These are phyloP conservation scores for Neurospora sp. DNA, from an alignment of 495 filamentous ascomycete genomes.

Conservation along the genomic window DNA sequence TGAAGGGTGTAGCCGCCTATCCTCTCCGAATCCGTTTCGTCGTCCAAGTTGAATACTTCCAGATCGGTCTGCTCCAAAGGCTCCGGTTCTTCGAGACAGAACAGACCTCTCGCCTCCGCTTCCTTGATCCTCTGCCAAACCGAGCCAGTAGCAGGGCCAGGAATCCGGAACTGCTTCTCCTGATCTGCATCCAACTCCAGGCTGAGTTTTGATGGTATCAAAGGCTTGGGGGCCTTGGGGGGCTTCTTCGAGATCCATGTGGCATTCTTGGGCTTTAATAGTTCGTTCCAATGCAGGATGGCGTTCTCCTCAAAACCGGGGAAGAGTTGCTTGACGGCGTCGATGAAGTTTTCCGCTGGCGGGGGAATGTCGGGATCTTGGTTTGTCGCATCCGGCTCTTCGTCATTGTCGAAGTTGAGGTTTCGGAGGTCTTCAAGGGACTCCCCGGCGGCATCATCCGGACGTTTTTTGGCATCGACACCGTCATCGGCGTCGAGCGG, in stretches of 20 bases:
- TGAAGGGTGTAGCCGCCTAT: slow-evolving; percentile 60
- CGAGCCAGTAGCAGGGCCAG: slow-evolving; percentile 33
- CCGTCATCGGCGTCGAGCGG: slow-evolving; percentile 20
- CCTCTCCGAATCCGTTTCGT: slow-evolving; percentile 50
- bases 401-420: slow-evolving; percentile 37
- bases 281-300: slow-evolving; percentile 56
- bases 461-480: slow-evolving; percentile 19
- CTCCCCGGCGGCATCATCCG: slow-evolving; percentile 7
- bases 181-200: slow-evolving; percentile 75
- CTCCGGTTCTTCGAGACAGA: slow-evolving; percentile 44
- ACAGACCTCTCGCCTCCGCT: slow-evolving; percentile 44
- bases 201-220: slow-evolving; percentile 76
- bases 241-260: slow-evolving; percentile 60
- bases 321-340: slow-evolving; percentile 57
- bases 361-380: slow-evolving; percentile 43
- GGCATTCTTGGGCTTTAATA: slow-evolving; percentile 65
- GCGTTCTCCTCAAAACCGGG: slow-evolving; percentile 58
- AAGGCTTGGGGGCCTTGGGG: slow-evolving; percentile 62
- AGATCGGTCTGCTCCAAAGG: slow-evolving; percentile 43
- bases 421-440: slow-evolving; percentile 19
- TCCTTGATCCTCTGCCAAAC: slow-evolving; percentile 44
- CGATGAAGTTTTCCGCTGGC: slow-evolving; percentile 52
- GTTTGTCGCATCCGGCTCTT: slow-evolving; percentile 25
- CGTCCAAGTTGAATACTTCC: slow-evolving; percentile 39
- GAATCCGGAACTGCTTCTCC: slow-evolving; percentile 64